Evolutionary conservation across 2,329 filamentous ascomycete species (phyloP), one percentile per base, ranked within the genome.

Genomic region (Sordariomycetes sp.): DNA sequence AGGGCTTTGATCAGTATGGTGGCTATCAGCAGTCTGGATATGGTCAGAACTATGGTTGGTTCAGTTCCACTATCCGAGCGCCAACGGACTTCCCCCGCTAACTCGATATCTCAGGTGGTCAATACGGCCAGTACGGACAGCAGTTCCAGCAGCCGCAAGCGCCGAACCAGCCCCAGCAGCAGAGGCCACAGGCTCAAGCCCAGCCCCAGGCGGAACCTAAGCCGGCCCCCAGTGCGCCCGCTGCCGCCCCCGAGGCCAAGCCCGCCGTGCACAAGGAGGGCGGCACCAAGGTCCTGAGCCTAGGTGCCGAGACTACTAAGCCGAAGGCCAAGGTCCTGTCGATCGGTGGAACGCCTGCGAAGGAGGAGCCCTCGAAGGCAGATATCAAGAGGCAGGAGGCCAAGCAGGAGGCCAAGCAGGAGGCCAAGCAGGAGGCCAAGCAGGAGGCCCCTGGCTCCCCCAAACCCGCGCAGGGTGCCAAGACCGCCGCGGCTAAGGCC

Each of bases 401-500:
- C 6, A 53, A 57, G 63, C 74, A 78, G 54, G 77, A 82, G 57
- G 61, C 70, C 53, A 79, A 79, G 68, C 67, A 75, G 55, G 76
- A 76, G 35, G 71, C 73, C 68, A 53, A 57, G 63, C 74, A 78
- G 54, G 77, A 82, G 57, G 61, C 70, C 53, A 79, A 79, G 68
- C 67, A 75, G 55, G 76, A 76, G 35, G 71, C 73, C 68, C 69
- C 70, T 8, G 67, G 28, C 28, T 32, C 28, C 28, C 28, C 74
- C 54, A 76, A 75, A 52, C 72, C 84, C 2, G 86, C 88, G 62
- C 86, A 86, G 32, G 88, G 89, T 34, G 79, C 90, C 60, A 96
- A 96, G 74, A 85, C 87, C n/a, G 77, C 86, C 1, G 92, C 91
- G 4, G 76, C 83, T 55, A 96, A 96, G 73, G 91, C 92, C 10